Evolutionary conservation across 2,329 filamentous ascomycete species (phyloP).

Genomic region (Penicillium concentricum): DNA sequence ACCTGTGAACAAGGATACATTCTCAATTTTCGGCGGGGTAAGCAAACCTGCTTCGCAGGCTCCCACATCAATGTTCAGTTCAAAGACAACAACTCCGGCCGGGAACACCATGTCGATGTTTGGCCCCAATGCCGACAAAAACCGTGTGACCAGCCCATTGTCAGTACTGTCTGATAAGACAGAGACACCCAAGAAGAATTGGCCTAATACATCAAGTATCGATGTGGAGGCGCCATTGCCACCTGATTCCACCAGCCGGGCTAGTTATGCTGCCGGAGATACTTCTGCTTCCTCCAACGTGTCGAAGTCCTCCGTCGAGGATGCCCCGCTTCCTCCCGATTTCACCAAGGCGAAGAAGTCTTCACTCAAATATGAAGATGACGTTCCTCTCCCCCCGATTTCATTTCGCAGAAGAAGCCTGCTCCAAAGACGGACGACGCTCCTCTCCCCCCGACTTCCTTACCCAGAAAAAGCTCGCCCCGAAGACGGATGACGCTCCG

Average conservation of each 20-base stretch:
- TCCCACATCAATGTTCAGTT: conserved; percentile 33
- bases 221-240: conserved; percentile 43
- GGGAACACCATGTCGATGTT: conserved; percentile 34
- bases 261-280: conserved; percentile 47
- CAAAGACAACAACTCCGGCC: conserved; percentile 26
- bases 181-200: conserved; percentile 36
- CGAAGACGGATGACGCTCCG: conserved; percentile 9
- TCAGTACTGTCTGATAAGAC: conserved; percentile 37
- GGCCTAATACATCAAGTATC: conserved; percentile 27
- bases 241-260: conserved; percentile 49
- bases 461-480: neutral
- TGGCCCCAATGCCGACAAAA: conserved; percentile 24
- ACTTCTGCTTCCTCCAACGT: conserved; percentile 49
- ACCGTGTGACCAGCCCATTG: conserved; percentile 28
- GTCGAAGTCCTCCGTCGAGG: conserved; percentile 42
- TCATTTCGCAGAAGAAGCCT: conserved; percentile 5
- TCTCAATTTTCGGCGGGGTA: conserved; percentile 30
- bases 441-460: conserved; percentile 25
- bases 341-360: conserved; percentile 19
- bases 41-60: conserved; percentile 16
- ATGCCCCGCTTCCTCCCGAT: conserved; percentile 39
- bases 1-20: conserved; percentile 25
- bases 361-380: conserved; percentile 19
- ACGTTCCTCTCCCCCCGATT: conserved; percentile 27
- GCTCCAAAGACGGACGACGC: conserved; percentile 10